These are phyloP conservation scores for Rhizophora mangle DNA, from an alignment of 345 rosid species.

Conservation along the genomic window DNA sequence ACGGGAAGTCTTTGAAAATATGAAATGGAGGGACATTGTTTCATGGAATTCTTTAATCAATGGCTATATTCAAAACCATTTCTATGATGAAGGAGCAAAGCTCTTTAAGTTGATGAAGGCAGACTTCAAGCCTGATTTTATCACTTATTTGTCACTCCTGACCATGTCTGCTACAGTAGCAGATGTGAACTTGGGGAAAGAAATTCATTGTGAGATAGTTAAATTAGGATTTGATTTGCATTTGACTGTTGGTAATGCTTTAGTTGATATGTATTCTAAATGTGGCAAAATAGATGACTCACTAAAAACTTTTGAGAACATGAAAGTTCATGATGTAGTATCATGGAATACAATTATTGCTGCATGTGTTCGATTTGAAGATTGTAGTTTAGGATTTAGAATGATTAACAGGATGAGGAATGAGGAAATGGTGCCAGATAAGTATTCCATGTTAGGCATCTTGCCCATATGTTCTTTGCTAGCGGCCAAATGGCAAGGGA, in stretches of 20 bases:
- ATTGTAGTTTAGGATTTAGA: slow-evolving; percentile 43
- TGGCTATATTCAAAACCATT: slow-evolving; percentile 42
- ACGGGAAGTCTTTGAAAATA: slow-evolving; percentile 43
- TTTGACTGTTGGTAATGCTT: slow-evolving; percentile 46
- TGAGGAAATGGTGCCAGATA: slow-evolving; percentile 41
- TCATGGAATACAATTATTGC: slow-evolving; percentile 64
- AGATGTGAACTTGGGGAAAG: slow-evolving; percentile 39
- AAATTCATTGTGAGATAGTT: slow-evolving; percentile 43
- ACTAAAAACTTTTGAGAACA: slow-evolving; percentile 39
- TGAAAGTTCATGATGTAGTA: slow-evolving; percentile 46
- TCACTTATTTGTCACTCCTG: slow-evolving; percentile 45
- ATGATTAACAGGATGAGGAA: slow-evolving; percentile 42
- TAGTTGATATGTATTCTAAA: slow-evolving; percentile 63
- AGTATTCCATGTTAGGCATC: slow-evolving; percentile 42
- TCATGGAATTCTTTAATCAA: slow-evolving; percentile 63
- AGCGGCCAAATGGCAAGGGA: slow-evolving; percentile 58
- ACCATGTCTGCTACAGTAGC: slow-evolving; percentile 37
- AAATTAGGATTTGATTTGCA: slow-evolving; percentile 45
- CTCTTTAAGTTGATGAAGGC: slow-evolving; percentile 46
- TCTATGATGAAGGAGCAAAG: slow-evolving; percentile 38
- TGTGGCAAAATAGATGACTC: slow-evolving; percentile 41
- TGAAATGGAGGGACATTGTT: slow-evolving; percentile 47
- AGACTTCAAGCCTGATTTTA: slow-evolving; percentile 42
- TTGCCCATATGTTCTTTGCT: slow-evolving; percentile 57
- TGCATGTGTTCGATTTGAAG: slow-evolving; percentile 49